Percentiles rank a stretch among this genome's conserved stretches.
Evolutionary conservation across 495 filamentous ascomycete species (phyloP).

Genomic region (Tuber umbilicatum): DNA sequence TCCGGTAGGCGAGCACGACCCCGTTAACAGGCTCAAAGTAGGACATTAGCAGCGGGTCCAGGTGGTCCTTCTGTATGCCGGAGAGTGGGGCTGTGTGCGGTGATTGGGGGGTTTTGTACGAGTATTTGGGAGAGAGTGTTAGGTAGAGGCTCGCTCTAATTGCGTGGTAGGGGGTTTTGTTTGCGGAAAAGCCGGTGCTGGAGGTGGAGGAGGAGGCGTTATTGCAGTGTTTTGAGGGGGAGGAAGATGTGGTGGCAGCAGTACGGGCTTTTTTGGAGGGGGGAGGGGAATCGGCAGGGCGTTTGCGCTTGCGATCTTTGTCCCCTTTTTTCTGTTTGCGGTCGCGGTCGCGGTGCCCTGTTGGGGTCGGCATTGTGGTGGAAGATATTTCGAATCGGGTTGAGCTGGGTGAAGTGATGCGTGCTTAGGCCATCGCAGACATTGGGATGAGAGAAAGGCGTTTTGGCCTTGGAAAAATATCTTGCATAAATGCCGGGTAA

Average conservation of each 20-base stretch:
- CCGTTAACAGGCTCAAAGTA: constrained; percentile 68
- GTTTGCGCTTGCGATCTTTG: constrained; percentile 46
- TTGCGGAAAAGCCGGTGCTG: neutral
- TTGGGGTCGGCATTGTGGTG: constrained; percentile 34
- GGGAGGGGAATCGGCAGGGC: constrained; percentile 42
- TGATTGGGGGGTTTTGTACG: constrained; percentile 34
- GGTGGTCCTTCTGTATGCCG: constrained; percentile 51
- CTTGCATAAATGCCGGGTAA: constrained; percentile 27
- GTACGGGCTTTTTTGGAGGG: constrained; percentile 42
- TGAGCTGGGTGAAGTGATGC: constrained; percentile 30
- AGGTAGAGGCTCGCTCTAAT: constrained; percentile 63
- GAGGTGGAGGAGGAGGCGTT: constrained; percentile 8
- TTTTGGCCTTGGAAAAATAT: neutral
- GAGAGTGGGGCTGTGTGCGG: constrained; percentile 31
- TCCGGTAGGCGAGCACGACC: constrained; percentile 63
- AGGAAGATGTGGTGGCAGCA: constrained; percentile 16
- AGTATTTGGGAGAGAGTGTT: constrained; percentile 56
- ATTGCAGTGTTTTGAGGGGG: constrained; percentile 9
- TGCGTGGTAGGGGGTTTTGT: constrained; percentile 54
- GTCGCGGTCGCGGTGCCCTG: constrained; percentile 47
- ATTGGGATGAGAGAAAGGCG: constrained; percentile 14
- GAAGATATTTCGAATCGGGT: neutral
- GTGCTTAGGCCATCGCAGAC: neutral
- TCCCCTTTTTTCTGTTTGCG: constrained; percentile 54
- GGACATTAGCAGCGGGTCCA: constrained; percentile 66